Evolutionary conservation across 1,284 basidiomycete genomes (phyloP), one percentile per base, ranked within the genome.

Genomic region (Chalciporus sp.): DNA sequence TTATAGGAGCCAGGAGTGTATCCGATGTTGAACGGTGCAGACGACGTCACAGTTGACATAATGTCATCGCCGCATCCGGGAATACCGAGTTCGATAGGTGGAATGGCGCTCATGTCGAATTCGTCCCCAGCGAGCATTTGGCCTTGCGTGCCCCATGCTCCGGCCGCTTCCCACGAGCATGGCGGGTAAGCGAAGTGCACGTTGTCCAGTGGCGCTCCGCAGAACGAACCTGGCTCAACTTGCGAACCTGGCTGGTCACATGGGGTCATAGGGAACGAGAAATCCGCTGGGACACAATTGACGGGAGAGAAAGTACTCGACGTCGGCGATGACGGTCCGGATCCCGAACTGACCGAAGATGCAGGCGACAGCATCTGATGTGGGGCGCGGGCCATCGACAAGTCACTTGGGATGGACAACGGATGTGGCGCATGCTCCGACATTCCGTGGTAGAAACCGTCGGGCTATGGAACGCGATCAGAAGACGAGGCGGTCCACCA

Each of bases 21-120:
- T 42, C 57, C 60, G 27, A 67, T 41, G 50, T 42, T 33, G 42
- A 62, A 70, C 17, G 50, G 20, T 1, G 56, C 62, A 20, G 56
- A 41, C 27, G 47, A 46, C 10, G 45, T 44, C 23, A 31, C 20
- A 2, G 52, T 44, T 14, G 55, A 46, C 50, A 62, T 12, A 2
- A 63, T 39, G 4, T 68, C 58, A 39, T 68, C 57, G 33, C 65
- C 64, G 16, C 69, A 71, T 5, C 61, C 67, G 39, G 72, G 67
- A 29, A 77, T 59, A 23, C 77, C 77, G 45, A 79, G 64, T 54
- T 79, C 74, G 64, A 80, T 72, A 0, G 78, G 77, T 40, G 77
- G 77, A 56, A 79, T 80, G 28, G 74, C 63, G 49, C 49, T 61
- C 57, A 80, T 64, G 62, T 77, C 77, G 65, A 80, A 79, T 67